Conservation (phyloP, 305 asterid species). For the Caryopteris hybrid region DNA sequence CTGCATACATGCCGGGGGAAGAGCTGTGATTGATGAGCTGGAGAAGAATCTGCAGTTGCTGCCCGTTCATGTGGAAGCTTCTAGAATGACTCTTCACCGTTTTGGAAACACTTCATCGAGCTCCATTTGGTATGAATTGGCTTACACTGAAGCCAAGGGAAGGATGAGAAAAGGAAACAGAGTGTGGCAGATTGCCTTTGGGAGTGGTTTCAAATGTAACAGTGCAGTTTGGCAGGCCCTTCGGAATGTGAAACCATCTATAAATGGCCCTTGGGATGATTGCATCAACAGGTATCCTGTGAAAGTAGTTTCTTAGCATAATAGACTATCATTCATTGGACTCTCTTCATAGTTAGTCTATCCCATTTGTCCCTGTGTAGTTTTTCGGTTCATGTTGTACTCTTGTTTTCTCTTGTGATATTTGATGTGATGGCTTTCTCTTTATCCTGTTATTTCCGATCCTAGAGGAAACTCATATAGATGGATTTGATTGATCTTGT, state of each 20-base stretch:
- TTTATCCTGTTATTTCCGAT: neutral
- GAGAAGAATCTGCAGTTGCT: constrained; percentile 77
- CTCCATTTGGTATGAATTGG: constrained; percentile 88
- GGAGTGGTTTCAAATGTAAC: constrained; percentile 82
- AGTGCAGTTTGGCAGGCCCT: constrained; percentile 90
- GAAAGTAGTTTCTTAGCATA: constrained; percentile 41
- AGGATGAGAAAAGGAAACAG: constrained; percentile 58
- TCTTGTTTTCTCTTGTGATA: constrained; percentile 6
- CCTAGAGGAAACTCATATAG: neutral
- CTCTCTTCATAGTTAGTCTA: constrained; percentile 1
- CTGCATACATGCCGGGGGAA: constrained; percentile 87
- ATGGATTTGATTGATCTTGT: constrained; percentile 6
- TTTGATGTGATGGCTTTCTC: constrained; percentile 14
- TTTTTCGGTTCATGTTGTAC: constrained; percentile 17
- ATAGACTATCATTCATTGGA: neutral
- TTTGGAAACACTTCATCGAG: constrained; percentile 90
- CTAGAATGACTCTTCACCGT: constrained; percentile 79
- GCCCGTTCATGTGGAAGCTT: constrained; percentile 70
- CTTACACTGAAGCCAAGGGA: constrained; percentile 78
- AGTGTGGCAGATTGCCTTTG: constrained; percentile 92
- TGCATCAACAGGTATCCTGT: constrained; percentile 75
- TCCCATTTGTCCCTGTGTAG: neutral
- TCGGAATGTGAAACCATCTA: constrained; percentile 46
- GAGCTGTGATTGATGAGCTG: constrained; percentile 90
- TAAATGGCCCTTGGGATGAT: constrained; percentile 66